Conservation (phyloP, 257 asterid species). For the Coffea eugenioides region DNA sequence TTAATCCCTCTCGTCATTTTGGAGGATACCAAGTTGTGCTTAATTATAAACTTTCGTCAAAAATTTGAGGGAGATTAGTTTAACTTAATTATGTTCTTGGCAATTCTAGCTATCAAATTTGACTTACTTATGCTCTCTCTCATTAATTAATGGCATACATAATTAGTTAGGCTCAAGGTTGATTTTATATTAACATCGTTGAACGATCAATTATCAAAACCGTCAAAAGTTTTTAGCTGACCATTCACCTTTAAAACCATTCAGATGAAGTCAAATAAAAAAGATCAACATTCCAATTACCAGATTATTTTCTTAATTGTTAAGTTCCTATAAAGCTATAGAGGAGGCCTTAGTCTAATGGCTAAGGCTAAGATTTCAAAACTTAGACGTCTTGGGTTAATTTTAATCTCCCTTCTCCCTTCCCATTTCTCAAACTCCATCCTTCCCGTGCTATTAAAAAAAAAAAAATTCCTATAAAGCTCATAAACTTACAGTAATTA, state of each 20-base stretch:
- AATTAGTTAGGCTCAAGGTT: not conserved
- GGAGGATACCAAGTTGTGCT: not conserved
- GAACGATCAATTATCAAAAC: not conserved
- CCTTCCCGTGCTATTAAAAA: no score
- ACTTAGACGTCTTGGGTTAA: no score
- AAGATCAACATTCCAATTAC: not conserved
- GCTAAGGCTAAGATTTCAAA: no score
- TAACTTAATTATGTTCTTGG: not conserved
- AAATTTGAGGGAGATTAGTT: not conserved
- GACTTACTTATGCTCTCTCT: not conserved
- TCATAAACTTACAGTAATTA: not conserved
- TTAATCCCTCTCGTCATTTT: not conserved
- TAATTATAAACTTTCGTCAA: not conserved
- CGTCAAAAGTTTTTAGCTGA: no score
- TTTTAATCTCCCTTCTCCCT: no score
- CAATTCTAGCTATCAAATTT: not conserved
- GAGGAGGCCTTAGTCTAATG: no score
- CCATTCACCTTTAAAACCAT: not conserved
- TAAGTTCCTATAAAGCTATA: not conserved
- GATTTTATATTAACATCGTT: no score
- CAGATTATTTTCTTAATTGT: not conserved
- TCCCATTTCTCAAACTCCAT: no score
- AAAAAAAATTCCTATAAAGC: not conserved
- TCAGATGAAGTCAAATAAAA: not conserved
- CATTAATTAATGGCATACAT: not conserved